Evolutionary conservation across 1,284 basidiomycete species (phyloP).

Genomic region (Peniophora sp.): DNA sequence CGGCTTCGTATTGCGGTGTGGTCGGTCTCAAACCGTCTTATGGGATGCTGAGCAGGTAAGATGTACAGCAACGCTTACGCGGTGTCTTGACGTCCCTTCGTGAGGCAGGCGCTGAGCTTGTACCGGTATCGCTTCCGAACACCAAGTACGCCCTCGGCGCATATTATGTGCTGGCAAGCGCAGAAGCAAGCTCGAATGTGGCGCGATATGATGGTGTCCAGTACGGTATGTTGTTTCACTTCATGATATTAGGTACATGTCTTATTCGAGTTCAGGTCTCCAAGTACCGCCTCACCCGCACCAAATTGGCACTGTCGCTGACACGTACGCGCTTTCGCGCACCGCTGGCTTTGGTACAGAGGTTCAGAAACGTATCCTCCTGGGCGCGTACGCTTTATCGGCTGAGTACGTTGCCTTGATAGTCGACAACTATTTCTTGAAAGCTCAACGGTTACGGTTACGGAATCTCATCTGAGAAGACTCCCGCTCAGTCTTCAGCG

Average conservation of each 20-base stretch:
- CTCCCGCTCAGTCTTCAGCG: constrained; percentile 64
- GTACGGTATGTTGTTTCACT: constrained; percentile 38
- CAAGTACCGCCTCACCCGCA: not conserved
- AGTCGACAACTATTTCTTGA: constrained; percentile 94
- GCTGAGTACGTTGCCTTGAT: constrained; percentile 82
- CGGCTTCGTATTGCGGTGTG: constrained; percentile 91
- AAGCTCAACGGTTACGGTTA: constrained; percentile 77
- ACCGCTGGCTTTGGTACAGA: constrained; percentile 75
- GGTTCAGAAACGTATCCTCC: constrained; percentile 81
- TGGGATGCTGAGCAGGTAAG: constrained; percentile 78
- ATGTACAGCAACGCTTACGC: constrained; percentile 41
- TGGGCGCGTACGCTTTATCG: constrained; percentile 88
- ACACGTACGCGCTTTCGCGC: constrained; percentile 54
- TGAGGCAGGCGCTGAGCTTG: constrained; percentile 58
- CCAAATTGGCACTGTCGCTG: constrained; percentile 23
- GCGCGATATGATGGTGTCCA: constrained; percentile 86
- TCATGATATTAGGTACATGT: not conserved
- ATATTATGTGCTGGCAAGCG: constrained; percentile 92
- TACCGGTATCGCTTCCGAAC: constrained; percentile 73
- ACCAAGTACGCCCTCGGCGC: constrained; percentile 80
- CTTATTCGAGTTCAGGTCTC: not conserved
- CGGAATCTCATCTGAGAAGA: constrained; percentile 58
- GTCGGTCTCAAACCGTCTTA: constrained; percentile 94
- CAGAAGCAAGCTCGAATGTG: constrained; percentile 92
- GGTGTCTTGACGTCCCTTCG: constrained; percentile 42